A percentile compares a stretch with the other conserved stretches of the same genome.
Conservation (phyloP, 2,329 filamentous ascomycete species). For the Scortechinia acanthostroma region DNA sequence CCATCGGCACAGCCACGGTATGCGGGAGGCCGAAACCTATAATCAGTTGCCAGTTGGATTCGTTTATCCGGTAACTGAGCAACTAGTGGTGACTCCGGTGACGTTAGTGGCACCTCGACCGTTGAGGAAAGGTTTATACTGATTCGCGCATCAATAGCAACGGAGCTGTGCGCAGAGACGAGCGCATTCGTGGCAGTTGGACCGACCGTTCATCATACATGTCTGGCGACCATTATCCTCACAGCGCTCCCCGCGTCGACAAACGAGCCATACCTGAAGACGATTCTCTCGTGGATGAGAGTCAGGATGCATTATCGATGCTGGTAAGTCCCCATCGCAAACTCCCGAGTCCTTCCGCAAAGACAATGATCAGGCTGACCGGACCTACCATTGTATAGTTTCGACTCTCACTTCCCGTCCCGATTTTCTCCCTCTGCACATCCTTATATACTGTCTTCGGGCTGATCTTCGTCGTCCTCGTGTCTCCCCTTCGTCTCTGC, state of each 20-base stretch:
- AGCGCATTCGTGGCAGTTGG: neutral
- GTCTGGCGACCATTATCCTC: neutral
- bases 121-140: no score
- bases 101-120: no score
- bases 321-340: neutral
- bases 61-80: no score
- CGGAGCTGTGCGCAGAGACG: neutral
- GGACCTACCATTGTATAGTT: constrained; percentile 26
- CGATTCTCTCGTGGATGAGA: neutral
- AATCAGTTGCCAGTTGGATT: no score
- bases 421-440: constrained; percentile 42
- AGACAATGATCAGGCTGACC: no score
- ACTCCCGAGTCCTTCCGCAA: neutral
- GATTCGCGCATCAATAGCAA: no score
- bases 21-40: no score
- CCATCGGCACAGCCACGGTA: no score
- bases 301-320: neutral
- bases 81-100: no score
- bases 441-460: constrained; percentile 43
- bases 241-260: neutral
- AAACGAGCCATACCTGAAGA: neutral
- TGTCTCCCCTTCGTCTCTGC: constrained; percentile 45
- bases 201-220: neutral
- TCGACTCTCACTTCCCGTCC: constrained; percentile 42
- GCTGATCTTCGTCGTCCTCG: constrained; percentile 36